Percentiles rank a stretch among this genome's conserved stretches.
Conservation (phyloP, 495 filamentous ascomycete species). For the Parathielavia appendiculata region DNA sequence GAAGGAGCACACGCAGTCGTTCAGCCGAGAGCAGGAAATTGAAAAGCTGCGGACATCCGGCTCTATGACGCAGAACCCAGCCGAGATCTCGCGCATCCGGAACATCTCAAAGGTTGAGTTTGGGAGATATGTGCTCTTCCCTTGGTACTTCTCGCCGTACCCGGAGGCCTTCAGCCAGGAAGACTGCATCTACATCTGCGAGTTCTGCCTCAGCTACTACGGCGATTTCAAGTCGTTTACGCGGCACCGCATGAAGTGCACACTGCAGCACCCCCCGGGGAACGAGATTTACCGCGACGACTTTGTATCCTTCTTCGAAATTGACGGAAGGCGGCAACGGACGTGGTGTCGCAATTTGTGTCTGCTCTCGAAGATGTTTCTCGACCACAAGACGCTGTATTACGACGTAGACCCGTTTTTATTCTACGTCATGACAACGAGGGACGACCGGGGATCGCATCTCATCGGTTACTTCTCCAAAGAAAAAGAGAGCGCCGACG, state of each 20-base stretch:
- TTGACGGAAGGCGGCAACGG: constrained; percentile 89
- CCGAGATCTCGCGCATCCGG: constrained; percentile 91
- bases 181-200: constrained; percentile 91
- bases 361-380: constrained; percentile 88
- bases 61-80: constrained; percentile 97
- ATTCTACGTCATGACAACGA: constrained; percentile 95
- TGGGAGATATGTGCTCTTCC: constrained; percentile 84
- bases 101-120: constrained; percentile 92
- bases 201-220: constrained; percentile 92
- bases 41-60: constrained; percentile 89
- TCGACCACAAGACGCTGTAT: constrained; percentile 99
- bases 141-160: constrained; percentile 99
- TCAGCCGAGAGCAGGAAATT: constrained; percentile 87
- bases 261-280: constrained; percentile 84
- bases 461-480: constrained; percentile 97
- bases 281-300: constrained; percentile 98
- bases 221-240: constrained; percentile 70
- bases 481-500: constrained; percentile 93
- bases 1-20: constrained; percentile 44
- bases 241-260: constrained; percentile 86
- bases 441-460: constrained; percentile 82
- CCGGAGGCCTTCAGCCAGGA: constrained; percentile 79
- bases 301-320: constrained; percentile 92
- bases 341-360: constrained; percentile 97
- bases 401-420: constrained; percentile 98